These are phyloP conservation scores for Globisporangium alternatum DNA, from an alignment of 352 stramenopile species.

Conservation along the genomic window DNA sequence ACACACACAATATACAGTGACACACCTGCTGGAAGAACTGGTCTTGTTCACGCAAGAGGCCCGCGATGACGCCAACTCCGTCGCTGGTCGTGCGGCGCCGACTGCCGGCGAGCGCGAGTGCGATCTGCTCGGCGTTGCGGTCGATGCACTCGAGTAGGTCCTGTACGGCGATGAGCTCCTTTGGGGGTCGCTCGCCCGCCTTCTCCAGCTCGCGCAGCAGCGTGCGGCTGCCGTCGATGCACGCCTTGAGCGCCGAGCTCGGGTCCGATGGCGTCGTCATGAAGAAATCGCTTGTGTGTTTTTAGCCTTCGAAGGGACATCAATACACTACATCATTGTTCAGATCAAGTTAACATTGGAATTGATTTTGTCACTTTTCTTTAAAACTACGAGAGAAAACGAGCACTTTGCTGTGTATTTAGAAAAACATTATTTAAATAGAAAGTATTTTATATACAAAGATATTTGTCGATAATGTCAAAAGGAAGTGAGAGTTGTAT, in stretches of 20 bases:
- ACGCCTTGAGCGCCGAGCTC: constrained; percentile 17
- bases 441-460: no score
- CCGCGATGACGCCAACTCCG: constrained; percentile 31
- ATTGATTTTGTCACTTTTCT: no score
- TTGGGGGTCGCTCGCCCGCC: constrained; percentile 24
- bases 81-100: constrained; percentile 21
- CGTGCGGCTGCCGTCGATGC: constrained; percentile 27
- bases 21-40: constrained; percentile 37
- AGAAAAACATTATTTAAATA: no score
- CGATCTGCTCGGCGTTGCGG: constrained; percentile 71
- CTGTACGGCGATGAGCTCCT: constrained; percentile 55
- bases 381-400: no score
- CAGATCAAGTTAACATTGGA: no score
- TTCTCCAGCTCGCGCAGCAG: constrained; percentile 36
- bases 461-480: no score
- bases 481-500: no score
- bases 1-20: neutral
- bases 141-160: constrained; percentile 65
- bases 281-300: no score
- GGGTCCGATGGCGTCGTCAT: constrained; percentile 5
- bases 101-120: constrained; percentile 41
- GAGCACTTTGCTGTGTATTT: no score
- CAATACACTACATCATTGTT: no score
- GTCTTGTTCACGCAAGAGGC: constrained; percentile 63
- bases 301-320: no score